Conservation (phyloP, 805 yeast species). For the Ogataea ganodermae region DNA sequence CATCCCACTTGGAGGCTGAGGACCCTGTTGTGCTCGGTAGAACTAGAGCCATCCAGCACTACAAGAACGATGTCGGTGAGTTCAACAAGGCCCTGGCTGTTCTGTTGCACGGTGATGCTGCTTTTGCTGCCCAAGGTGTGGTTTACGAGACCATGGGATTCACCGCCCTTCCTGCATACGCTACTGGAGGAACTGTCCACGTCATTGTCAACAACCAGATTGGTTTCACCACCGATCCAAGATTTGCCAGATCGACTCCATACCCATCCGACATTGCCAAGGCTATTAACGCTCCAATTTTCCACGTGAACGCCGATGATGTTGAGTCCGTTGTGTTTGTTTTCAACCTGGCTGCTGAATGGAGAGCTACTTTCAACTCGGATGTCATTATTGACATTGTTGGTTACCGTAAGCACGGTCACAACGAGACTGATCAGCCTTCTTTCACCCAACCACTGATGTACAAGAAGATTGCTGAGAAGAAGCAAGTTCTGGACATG, state of each 20-base stretch:
- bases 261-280: slow-evolving; percentile 98
- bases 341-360: slow-evolving; percentile 96
- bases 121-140: slow-evolving; percentile 98
- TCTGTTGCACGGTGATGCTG: slow-evolving; percentile 98
- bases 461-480: slow-evolving; percentile 89
- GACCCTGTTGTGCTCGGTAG: slow-evolving; percentile 98
- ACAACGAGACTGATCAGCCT: slow-evolving; percentile 99
- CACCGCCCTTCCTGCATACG: slow-evolving; percentile 86
- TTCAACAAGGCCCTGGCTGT: slow-evolving; percentile 88
- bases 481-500: slow-evolving; percentile 84
- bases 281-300: slow-evolving; percentile 94
- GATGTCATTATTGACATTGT: slow-evolving; percentile 96
- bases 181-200: slow-evolving; percentile 98
- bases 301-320: slow-evolving; percentile 99
- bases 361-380: slow-evolving; percentile 95
- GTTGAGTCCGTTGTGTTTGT: slow-evolving; percentile 90
- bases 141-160: slow-evolving; percentile 98
- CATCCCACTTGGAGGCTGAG: slow-evolving; percentile 98
- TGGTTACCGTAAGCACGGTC: slow-evolving; percentile 98
- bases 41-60: slow-evolving; percentile 93
- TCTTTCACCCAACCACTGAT: slow-evolving; percentile 97
- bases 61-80: slow-evolving; percentile 81
- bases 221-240: slow-evolving; percentile 99
- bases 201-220: slow-evolving; percentile 96
- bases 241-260: slow-evolving; percentile 95